Base-by-base conservation (phyloP, 495 filamentous ascomycete genomes). In the Pyrenula massariospora region DNA sequence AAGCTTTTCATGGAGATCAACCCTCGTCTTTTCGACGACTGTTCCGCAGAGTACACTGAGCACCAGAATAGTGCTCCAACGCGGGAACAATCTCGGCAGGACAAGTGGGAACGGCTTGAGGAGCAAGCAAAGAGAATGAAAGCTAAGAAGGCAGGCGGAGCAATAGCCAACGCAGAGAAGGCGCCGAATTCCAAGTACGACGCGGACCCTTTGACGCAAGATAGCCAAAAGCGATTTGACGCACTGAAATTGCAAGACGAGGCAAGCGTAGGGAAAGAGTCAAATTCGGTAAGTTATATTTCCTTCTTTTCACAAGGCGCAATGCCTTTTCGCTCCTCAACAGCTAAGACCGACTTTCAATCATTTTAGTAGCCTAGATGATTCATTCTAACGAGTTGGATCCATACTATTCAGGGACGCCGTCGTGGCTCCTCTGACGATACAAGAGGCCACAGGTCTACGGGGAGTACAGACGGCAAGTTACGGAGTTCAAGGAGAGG, bases 1-100 rank as follows among this genome's bases (percentile, higher is more conserved):
- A 99, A 99, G 67, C 84, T 99, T 50, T 99, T 99, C 71, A 99
- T 99, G 93, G 93, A 99, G 70, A 96, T 99, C 63, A 97, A 99
- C 63, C 93, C 93, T 15, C 89, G 95, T 64, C 84, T 99, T 22
- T 99, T 99, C 66, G 93, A 99, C 61, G 93, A 97, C 64, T 99
- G 93, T 72, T 95, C 92, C 5, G 90, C 95, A 63, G 90, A 96
- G 58, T 99, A 97, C 67, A 92, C 90, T n/a, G 93, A 97, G 66
- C 84, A 91, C 59, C 92, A 97, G 70, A 93, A 91, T 68, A 89
- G 80, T 59, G 88, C 89, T 12, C 84, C 89, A 1, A 77, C 91
- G 47, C 79, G 89, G 25, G 82, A 94, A 64, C 80, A 83, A 59
- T 74, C 80, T 48, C 84, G 93, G 56, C 78, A 90, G 63, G 81